These are phyloP conservation scores for Keithomyces neogunnii DNA, from an alignment of 2,329 filamentous ascomycete species.

Conservation along the genomic window DNA sequence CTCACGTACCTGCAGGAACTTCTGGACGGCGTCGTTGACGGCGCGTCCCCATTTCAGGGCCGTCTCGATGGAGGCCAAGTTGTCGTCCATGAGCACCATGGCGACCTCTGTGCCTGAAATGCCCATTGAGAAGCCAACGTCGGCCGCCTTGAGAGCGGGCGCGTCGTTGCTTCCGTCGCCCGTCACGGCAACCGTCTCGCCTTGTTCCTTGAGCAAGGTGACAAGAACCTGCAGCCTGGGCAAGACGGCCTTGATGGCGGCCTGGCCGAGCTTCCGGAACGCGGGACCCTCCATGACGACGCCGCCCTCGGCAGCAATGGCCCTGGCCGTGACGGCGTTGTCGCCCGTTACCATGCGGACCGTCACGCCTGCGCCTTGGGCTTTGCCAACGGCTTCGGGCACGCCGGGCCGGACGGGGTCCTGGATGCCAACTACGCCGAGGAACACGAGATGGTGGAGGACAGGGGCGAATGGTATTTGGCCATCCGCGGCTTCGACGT, in stretches of 20 bases:
- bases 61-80: constrained; percentile 58
- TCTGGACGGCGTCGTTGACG: constrained; percentile 60
- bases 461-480: not conserved
- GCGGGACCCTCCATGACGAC: constrained; percentile 58
- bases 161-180: constrained; percentile 62
- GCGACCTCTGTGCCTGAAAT: constrained; percentile 59
- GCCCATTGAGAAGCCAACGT: constrained; percentile 62
- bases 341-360: constrained; percentile 51
- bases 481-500: constrained; percentile 44
- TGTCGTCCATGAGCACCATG: constrained; percentile 59
- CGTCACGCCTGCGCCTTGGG: constrained; percentile 53
- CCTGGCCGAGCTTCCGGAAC: constrained; percentile 47
- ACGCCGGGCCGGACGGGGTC: constrained; percentile 55
- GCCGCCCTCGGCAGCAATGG: constrained; percentile 55
- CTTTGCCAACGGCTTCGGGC: constrained; percentile 48
- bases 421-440: constrained; percentile 59
- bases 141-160: constrained; percentile 55
- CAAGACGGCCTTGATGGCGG: constrained; percentile 43
- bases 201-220: constrained; percentile 41
- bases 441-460: constrained; percentile 57
- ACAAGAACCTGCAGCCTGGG: constrained; percentile 44
- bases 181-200: constrained; percentile 54
- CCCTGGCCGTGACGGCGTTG: constrained; percentile 49
- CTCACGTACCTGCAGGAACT: constrained; percentile 49
- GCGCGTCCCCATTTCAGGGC: constrained; percentile 61